Base-by-base conservation (phyloP, 208 protist genomes). In the Trypanosoma caninum region DNA sequence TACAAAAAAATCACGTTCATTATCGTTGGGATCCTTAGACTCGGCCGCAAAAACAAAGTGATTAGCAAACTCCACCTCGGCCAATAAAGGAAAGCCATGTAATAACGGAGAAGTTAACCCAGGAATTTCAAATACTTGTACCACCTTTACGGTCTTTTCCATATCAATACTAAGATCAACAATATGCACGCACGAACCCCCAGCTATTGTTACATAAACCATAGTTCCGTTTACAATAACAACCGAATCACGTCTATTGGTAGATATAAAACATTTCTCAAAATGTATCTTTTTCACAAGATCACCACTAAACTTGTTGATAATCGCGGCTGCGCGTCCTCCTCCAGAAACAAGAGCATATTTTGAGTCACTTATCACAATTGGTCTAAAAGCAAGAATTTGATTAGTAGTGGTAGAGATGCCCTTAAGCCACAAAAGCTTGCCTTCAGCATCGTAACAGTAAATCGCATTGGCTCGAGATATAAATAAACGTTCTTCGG, bases 151-250 rank as follows among this genome's bases (percentile, higher is more conserved):
- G 3, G 30, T 42, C 47, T 16, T 47, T 7, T 38, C 40, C 41
- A 31, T 60, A 3, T 42, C 11, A 8, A 54, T 30, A 27, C 46
- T 41, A 31, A 69, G 33, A 41, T 60, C 41, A 4, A 59, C 20
- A 59, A 69, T 48, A 40, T 69, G 52, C 27, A 52, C 20, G 37
- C 62, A 69, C 28, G 54, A 61, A 50, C 62, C 59, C 38, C 62
- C 52, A 7, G 10, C 1, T 20, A 69, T 42, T 23, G 41, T 44
- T 45, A 69, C 3, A 37, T 59, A 60, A 37, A 69, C 52, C 11
- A 57, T 11, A 27, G 62, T 69, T 30, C 62, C 54, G 56, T 69
- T 69, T 23, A 56, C 38, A 59, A 60, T 1, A 6, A 61, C 34
- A 18, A 33, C 25, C 8, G 51, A 14, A 8, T 61, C 46, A 4